Evolutionary conservation across 805 yeast genomes (phyloP).

Genomic region (Yarrowia deformans): DNA sequence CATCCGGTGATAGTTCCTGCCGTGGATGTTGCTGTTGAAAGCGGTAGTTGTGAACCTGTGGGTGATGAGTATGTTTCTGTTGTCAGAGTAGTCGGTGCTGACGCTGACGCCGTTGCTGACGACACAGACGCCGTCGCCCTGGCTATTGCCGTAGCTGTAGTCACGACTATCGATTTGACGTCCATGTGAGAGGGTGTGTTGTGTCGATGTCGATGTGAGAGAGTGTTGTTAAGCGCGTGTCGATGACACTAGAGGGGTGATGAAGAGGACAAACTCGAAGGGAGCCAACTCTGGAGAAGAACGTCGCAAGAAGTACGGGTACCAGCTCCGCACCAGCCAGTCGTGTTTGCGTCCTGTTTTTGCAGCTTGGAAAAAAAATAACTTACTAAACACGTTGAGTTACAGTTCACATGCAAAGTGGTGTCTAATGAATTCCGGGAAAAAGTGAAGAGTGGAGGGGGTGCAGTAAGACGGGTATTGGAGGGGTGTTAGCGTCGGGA

Average conservation of each 20-base stretch:
- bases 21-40: not conserved
- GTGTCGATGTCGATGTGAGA: no score
- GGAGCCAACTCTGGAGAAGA: no score
- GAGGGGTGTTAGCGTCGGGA: not conserved
- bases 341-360: not conserved
- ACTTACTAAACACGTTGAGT: constrained; percentile 3
- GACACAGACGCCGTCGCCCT: no score
- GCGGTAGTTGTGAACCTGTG: no score
- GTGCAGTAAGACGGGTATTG: not conserved
- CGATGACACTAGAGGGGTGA: no score
- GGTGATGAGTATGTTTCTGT: not conserved
- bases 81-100: not conserved
- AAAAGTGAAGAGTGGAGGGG: not conserved
- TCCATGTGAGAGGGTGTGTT: no score
- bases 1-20: not conserved
- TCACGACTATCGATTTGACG: not conserved
- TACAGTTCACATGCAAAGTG: constrained; percentile 22
- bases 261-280: no score
- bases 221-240: no score
- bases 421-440: constrained; percentile 3
- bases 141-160: not conserved
- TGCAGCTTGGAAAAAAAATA: not conserved
- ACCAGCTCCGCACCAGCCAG: not conserved
- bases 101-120: not conserved
- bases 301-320: not conserved